Percentiles rank a stretch among this genome's conserved stretches.
Evolutionary conservation across 1,139 yeast species (phyloP).

Genomic region (Wickerhamiella infanticola): DNA sequence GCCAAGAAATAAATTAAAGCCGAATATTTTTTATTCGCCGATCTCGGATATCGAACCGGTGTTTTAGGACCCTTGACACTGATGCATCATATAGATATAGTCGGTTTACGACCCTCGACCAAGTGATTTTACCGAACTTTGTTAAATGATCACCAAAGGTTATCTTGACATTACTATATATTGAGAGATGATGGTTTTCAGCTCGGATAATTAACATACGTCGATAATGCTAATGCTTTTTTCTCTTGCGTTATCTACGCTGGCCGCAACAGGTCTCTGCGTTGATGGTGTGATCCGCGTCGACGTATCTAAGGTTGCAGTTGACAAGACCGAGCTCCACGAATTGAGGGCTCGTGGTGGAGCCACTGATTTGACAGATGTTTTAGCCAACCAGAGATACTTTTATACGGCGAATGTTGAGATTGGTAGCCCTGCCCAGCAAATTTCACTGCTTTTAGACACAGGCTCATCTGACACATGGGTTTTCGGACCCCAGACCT

Average conservation of each 20-base stretch:
- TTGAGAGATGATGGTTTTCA: too few relatives aligned
- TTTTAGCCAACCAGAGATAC: slow-evolving; percentile 22
- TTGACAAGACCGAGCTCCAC: neutral
- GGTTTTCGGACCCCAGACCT: slow-evolving; percentile 20
- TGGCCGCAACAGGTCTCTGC: neutral
- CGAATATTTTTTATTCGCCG: too few relatives aligned
- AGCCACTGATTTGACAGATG: slow-evolving; percentile 13
- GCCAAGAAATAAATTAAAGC: too few relatives aligned
- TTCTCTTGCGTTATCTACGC: neutral
- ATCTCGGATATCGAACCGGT: too few relatives aligned
- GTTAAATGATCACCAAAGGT: neutral
- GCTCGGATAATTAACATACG: too few relatives aligned
- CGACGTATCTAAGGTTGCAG: neutral
- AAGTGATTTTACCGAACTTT: neutral
- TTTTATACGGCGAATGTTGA: slow-evolving; percentile 23
- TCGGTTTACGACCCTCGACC: too few relatives aligned
- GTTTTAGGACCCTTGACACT: too few relatives aligned
- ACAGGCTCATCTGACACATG: slow-evolving; percentile 32
- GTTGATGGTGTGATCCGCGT: neutral
- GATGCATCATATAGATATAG: too few relatives aligned
- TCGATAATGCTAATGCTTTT: neutral
- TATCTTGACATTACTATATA: too few relatives aligned
- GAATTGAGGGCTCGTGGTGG: neutral
- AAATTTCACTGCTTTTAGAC: slow-evolving; percentile 25
- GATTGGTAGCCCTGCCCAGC: slow-evolving; percentile 26